phyloP scores from a whole-genome alignment of 2,329 filamentous ascomycete genomes.

The Penicillium sp. region DNA sequence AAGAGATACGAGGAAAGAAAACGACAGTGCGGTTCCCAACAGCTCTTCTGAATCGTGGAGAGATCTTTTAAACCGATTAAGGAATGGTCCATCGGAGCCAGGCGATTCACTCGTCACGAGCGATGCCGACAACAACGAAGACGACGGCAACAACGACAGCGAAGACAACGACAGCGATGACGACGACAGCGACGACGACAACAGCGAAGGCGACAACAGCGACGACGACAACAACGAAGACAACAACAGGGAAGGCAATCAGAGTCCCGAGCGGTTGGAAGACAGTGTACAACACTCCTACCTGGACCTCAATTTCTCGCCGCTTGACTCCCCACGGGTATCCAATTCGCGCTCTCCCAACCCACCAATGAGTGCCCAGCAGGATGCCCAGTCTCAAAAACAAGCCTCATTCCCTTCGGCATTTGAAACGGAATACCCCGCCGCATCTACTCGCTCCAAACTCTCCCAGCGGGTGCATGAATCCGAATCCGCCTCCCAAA shows the following conservation, averaged over 20 bases:
- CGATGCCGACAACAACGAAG: not conserved
- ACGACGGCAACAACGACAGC: not conserved
- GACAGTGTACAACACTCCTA: conserved; percentile 18
- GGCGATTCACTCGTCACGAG: not conserved
- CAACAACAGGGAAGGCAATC: not conserved
- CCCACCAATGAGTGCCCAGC: conserved; percentile 15
- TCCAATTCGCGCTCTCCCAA: conserved; percentile 14
- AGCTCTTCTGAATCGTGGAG: conserved; percentile 5
- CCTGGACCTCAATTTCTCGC: conserved; percentile 15
- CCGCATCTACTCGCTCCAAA: conserved; percentile 16
- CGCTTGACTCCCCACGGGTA: conserved; percentile 6
- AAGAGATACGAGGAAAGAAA: not conserved
- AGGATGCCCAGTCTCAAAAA: conserved; percentile 6
- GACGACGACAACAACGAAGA: not conserved
- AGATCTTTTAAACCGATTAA: not conserved
- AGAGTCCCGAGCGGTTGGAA: conserved; percentile 7
- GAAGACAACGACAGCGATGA: not conserved
- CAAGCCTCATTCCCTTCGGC: not conserved
- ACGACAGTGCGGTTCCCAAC: not conserved
- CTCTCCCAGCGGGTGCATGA: not conserved
- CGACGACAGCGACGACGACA: not conserved
- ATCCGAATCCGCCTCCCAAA: conserved; percentile 7
- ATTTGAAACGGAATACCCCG: conserved; percentile 6
- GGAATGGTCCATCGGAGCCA: not conserved
- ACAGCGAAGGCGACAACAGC: not conserved